phyloP scores from a whole-genome alignment of 805 yeast genomes.

The Saccharomyces cerevisiae region DNA sequence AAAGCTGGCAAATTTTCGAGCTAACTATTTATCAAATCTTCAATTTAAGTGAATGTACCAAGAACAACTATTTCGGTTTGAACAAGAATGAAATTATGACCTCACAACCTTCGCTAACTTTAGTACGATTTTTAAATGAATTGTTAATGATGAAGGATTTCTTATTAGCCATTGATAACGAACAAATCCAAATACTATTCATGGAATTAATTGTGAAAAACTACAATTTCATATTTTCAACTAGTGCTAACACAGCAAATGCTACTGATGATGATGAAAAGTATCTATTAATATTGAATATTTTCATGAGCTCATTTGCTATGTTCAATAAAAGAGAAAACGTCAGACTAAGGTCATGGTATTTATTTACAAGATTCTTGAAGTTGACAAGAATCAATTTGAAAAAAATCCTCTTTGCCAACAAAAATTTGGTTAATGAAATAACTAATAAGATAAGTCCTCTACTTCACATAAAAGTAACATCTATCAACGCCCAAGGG shows the following conservation, averaged over 20 bases:
- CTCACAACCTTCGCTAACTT: conserved; percentile 54
- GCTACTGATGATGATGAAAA: conserved; percentile 33
- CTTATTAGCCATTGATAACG: conserved; percentile 40
- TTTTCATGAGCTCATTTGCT: conserved; percentile 75
- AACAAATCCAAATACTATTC: conserved; percentile 70
- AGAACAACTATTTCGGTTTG: conserved; percentile 65
- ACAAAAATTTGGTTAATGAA: conserved; percentile 30
- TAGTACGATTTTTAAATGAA: conserved; percentile 24
- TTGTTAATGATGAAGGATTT: conserved; percentile 25
- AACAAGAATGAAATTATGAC: conserved; percentile 57
- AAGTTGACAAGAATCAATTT: conserved; percentile 64
- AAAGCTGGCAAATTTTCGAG: conserved; percentile 77
- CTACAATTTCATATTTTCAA: conserved; percentile 40
- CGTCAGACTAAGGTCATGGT: conserved; percentile 85
- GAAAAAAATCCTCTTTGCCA: conserved; percentile 31
- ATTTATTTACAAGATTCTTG: conserved; percentile 73
- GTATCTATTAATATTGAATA: conserved; percentile 53
- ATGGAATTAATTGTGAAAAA: conserved; percentile 83
- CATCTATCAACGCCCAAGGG: conserved; percentile 26
- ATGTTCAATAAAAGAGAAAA: conserved; percentile 64
- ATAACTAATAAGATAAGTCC: conserved; percentile 55
- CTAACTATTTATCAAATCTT: conserved; percentile 78
- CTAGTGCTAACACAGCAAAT: conserved; percentile 13
- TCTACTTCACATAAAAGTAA: conserved; percentile 47
- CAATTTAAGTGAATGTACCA: conserved; percentile 69